Conservation (phyloP, 225 moss, liverwort and hornwort genomes). For the Antitrichia curtipendula region DNA sequence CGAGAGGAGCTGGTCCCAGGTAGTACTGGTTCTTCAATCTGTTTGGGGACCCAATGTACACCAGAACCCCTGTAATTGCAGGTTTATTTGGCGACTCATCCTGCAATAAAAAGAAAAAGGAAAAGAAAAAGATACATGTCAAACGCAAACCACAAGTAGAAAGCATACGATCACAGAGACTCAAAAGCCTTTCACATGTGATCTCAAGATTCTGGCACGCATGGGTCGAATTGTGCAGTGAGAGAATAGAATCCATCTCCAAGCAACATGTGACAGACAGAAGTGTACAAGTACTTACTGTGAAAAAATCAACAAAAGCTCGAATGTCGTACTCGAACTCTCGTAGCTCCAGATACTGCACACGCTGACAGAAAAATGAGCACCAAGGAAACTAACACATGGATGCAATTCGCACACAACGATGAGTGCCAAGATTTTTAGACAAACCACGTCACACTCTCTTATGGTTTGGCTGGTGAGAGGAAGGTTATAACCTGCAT, state of each 20-base stretch:
- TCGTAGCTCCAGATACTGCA: constrained; percentile 80
- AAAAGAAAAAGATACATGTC: background rate
- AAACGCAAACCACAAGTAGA: background rate
- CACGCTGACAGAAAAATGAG: background rate
- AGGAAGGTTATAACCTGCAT: background rate
- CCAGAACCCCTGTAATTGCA: constrained; percentile 55
- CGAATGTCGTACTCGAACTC: constrained; percentile 70
- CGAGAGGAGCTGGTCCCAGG: constrained; percentile 74
- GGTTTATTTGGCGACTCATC: constrained; percentile 48
- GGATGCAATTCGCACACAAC: background rate
- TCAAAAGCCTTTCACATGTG: background rate
- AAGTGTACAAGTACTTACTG: constrained; percentile 7
- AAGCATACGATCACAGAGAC: background rate
- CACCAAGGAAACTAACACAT: background rate
- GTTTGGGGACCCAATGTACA: constrained; percentile 69
- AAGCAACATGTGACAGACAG: background rate
- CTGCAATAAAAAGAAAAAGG: constrained; percentile 3
- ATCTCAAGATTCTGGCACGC: background rate
- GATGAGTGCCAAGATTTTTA: background rate
- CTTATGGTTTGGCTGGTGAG: background rate
- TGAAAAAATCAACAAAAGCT: constrained; percentile 59
- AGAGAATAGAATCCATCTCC: background rate
- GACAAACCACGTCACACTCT: background rate
- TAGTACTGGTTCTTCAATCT: constrained; percentile 46
- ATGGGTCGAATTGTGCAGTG: background rate